Evolutionary conservation across 2,329 filamentous ascomycete species (phyloP), one percentile per base, ranked within the genome.

Genomic region (Alternaria rosae): DNA sequence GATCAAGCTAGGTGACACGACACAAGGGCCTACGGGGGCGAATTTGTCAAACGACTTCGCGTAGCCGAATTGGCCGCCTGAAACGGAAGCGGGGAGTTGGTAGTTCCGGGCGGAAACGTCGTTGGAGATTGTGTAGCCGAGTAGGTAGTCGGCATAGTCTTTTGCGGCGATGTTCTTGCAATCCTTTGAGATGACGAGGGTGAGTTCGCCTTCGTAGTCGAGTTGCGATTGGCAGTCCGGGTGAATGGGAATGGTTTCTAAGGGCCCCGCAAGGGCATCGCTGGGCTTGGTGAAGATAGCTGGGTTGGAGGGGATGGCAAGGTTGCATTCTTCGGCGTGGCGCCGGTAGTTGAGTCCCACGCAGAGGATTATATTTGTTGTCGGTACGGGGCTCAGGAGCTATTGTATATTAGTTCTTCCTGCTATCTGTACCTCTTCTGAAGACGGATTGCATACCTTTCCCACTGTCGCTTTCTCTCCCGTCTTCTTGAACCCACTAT

Each of bases 41-140:
- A 82, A 83, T 13, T 75, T 73, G 62, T 84, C 82, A 57, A 84
- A 84, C 0, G 76, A 77, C 55, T 83, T 83, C 0, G 80, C 80
- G 61, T 80, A 82, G 35, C 76, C 78, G 59, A 78, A 81, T 55
- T 80, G 78, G 3, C 76, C 76, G 26, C 78, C 78, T 1, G 71
- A 75, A 3, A 75, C 66, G 23, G 57, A 62, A 5, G 70, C 73
- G 3, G 76, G 76, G 2, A 78, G 57, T 44, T 89, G 87, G 55
- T 81, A 82, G 53, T 85, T 84, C 5, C 87, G 84, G 62, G 85
- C 86, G 3, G 87, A 89, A 7, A 91, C 84, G 70, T 91, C 88
- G 77, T 90, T 91, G 69, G 84, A 83, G 21, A 84, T 83, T 0
- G 87, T 88, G 73, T 91, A 91, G 26, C 88, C 88, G 2, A 90